Base-by-base conservation (phyloP, 306 rosid genomes). In the Pyrus bretschneideri region DNA sequence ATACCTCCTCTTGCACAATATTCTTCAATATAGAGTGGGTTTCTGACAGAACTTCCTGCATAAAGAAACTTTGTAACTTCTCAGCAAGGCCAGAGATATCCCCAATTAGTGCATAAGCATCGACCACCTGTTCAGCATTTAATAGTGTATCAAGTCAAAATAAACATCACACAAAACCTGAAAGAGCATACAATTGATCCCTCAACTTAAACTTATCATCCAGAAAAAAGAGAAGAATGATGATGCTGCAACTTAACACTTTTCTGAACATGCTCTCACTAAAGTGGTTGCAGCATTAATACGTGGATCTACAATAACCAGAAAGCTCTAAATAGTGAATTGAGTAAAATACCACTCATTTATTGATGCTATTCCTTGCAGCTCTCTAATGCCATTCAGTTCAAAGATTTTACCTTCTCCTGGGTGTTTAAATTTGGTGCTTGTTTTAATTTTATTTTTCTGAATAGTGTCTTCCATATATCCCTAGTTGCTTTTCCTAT, bases 31-130 rank as follows among this genome's bases (percentile, higher is more conserved):
- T 88, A 73, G 83, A 83, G 81, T 96, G 96, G 45, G 97, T 92
- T 89, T 91, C 93, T 46, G 99, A 87, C 71, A 96, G 87, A 86
- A 96, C 97, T 89, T 96, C 99, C 89, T 96, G 98, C 98, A 96
- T 90, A 85, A 92, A 96, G 84, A 91, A 96, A 89, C 99, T 96
- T 80, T 96, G 99, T 83, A 96, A 89, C 91, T 96, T 96, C 81
- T 96, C 99, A 61, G 97, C 96, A 75, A 96, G 99, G 82, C 99
- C 99, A 49, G 93, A 74, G 46, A 88, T 81, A 84, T 96, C 99
- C 75, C 99, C 99, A 54, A 96, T 96, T 67, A 96, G 87, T 72
- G 99, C 97, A 62, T 95, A 96, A 21, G 99, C 99, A 87, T 96
- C 99, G 80, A 92, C 76, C 71, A 92, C 99, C 99, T 92, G 93